Evolutionary conservation across 805 yeast species (phyloP), one percentile per base, ranked within the genome.

Genomic region (Blastobotrys chiropterorum): DNA sequence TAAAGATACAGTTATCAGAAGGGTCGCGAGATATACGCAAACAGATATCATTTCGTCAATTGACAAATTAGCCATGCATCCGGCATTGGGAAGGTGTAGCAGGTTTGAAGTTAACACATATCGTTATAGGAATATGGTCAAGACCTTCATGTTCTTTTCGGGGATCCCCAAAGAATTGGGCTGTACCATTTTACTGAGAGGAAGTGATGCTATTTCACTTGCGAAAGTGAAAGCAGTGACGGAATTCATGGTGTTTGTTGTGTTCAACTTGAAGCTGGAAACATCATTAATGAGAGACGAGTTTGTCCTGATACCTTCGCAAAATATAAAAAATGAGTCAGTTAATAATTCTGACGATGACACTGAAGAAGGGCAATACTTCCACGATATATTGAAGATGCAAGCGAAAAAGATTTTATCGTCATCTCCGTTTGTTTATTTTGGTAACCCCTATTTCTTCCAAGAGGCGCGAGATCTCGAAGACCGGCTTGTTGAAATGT

Each of bases 31-130:
- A 50, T 74, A 89, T 56, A 85, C 96, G 0, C 82, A 80, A 47
- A 90, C 95, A 0, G 97, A 90, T 61, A 82, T 95, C 19, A 85
- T 88, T 17, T 81, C 84, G 17, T 85, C 97, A 0, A 85, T 90
- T 49, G 97, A 94, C 62, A 87, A 85, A 62, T 71, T 94, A 13
- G 87, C 94, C 11, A 76, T 82, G 58, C 76, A 73, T 41, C 81
- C 88, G 2, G 80, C 77, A 51, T 71, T 94, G 48, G 99, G 99
- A 0, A 71, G 72, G 5, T 92, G 98, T 67, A 79, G 75, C 2
- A 66, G 68, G 4, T 85, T 94, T 63, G 88, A 85, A 56, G 86
- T 87, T 8, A 79, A 80, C 56, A 78, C 85, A 2, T 92, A 72
- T 63, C 72, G 81, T 2, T 78, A 73, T 62, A 76, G 79, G 3